Conservation (phyloP, 169 alveolate genomes). For the Cryptosporidium bovis region DNA sequence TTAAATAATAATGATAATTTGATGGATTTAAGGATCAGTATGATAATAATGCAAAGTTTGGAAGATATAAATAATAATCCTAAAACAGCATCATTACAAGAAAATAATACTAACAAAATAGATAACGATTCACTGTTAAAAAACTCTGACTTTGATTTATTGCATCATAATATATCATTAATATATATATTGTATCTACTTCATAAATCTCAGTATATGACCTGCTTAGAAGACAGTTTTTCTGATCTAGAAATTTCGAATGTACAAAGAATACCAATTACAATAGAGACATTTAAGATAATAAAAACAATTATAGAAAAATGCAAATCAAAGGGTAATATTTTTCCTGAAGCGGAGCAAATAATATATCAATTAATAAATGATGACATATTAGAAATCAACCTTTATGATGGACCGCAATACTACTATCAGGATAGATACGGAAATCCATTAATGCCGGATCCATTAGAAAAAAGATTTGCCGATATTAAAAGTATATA, state of each 20-base stretch:
- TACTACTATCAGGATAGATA: constrained; percentile 68
- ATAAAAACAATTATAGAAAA: constrained; percentile 19
- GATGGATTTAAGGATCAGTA: constrained; percentile 42
- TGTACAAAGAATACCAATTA: constrained; percentile 22
- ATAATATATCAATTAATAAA: constrained; percentile 14
- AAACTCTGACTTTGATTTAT: background rate
- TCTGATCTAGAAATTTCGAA: background rate
- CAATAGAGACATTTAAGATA: constrained; percentile 25
- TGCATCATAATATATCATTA: constrained; percentile 52
- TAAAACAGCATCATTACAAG: too few species aligned
- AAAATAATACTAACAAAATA: background rate
- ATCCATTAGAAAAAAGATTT: constrained; percentile 55
- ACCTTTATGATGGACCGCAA: constrained; percentile 63
- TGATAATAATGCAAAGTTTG: constrained; percentile 54
- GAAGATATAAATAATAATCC: constrained; percentile 1
- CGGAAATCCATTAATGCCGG: constrained; percentile 67
- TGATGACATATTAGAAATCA: constrained; percentile 9
- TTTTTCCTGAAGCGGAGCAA: constrained; percentile 39
- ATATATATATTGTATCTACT: constrained; percentile 42
- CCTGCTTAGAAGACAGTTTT: constrained; percentile 14
- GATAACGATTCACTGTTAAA: background rate
- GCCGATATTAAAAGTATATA: background rate
- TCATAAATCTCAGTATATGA: constrained; percentile 46
- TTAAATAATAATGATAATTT: background rate
- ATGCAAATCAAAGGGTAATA: constrained; percentile 17